phyloP scores from a whole-genome alignment of 352 stramenopile genomes.

The Globisporangium alternatum region DNA sequence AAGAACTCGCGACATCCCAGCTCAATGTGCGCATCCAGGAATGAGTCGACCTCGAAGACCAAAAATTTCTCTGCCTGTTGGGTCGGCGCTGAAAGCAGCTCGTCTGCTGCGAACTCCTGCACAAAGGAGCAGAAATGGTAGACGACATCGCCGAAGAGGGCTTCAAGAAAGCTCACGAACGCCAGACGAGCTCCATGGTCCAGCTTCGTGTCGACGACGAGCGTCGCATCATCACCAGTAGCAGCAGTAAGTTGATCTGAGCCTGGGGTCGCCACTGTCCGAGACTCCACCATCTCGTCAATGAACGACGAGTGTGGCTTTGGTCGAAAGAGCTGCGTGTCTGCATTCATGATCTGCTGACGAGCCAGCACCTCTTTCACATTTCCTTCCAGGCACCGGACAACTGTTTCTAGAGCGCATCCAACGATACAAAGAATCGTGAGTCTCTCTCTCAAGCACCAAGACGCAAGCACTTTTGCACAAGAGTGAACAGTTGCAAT shows the following conservation, averaged over 20 bases:
- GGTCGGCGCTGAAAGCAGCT: background rate
- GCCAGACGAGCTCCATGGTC: slow-evolving; percentile 36
- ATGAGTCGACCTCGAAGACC: slow-evolving; percentile 62
- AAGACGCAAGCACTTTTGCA: background rate
- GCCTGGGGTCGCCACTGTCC: background rate
- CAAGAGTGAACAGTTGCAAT: background rate
- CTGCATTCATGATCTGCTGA: slow-evolving; percentile 34
- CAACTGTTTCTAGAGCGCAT: slow-evolving; percentile 37
- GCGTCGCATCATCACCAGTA: background rate
- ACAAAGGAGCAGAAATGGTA: slow-evolving; percentile 64
- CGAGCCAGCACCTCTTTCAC: slow-evolving; percentile 40
- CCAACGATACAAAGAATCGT: background rate
- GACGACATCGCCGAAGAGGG: slow-evolving; percentile 58
- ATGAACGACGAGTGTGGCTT: slow-evolving; percentile 25
- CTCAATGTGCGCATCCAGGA: slow-evolving; percentile 59
- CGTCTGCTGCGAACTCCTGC: slow-evolving; percentile 25
- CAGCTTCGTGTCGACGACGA: slow-evolving; percentile 3
- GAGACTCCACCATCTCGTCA: slow-evolving; percentile 24
- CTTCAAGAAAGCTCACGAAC: slow-evolving; percentile 54
- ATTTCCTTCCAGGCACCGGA: slow-evolving; percentile 47
- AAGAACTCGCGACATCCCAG: slow-evolving; percentile 79
- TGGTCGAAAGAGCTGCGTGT: slow-evolving; percentile 48
- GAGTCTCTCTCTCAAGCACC: background rate
- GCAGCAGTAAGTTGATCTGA: background rate
- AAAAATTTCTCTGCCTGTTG: slow-evolving; percentile 30